Base-by-base conservation (phyloP, 2,329 filamentous ascomycete species). In the Lachnellula arida region DNA sequence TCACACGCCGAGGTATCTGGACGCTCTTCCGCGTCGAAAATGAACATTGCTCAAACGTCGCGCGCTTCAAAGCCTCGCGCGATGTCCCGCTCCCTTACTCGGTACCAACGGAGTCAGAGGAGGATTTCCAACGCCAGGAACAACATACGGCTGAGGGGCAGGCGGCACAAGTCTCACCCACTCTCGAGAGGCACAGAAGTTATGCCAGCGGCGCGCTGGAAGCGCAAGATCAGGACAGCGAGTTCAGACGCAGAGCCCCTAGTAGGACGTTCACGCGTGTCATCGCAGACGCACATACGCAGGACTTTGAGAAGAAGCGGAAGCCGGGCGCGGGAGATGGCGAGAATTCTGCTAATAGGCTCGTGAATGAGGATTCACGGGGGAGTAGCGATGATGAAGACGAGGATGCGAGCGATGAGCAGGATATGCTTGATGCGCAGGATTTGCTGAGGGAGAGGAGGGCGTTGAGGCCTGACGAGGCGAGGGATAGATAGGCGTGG, bases 1-100 rank as follows among this genome's bases (percentile, higher is more conserved):
- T 96, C 22, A 79, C 82, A n/a, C 84, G 94, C 34, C 79, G 94
- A 69, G 92, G 91, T 59, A 84, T 97, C 68, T 99, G 94, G 94
- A 86, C 88, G 0, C 77, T 97, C 4, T 88, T 99, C 70, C 89
- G 94, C 42, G 92, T 99, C 25, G 94, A 99, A 72, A 99, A 99
- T 71, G 94, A 99, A 67, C 94, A 99, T 73, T 96, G 91, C 73
- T 86, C 88, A 54, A 96, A 97, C 65, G 93, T 99, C 2, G 82
- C 85, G 17, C 85, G 90, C 63, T 95, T 95, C 79, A 91, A 95
- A 61, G 94, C 94, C 4, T 91, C 87, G 2, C 82, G 93, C 54
- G 92, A 97, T 66, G 82, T 96, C 0, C 91, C 91, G 0, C 78
- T 97, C 0, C 93, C 93, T 0, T 97, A 97, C 69, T 52, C 57